Conservation (phyloP, 257 asterid species). For the Ligustrum vulgare region DNA sequence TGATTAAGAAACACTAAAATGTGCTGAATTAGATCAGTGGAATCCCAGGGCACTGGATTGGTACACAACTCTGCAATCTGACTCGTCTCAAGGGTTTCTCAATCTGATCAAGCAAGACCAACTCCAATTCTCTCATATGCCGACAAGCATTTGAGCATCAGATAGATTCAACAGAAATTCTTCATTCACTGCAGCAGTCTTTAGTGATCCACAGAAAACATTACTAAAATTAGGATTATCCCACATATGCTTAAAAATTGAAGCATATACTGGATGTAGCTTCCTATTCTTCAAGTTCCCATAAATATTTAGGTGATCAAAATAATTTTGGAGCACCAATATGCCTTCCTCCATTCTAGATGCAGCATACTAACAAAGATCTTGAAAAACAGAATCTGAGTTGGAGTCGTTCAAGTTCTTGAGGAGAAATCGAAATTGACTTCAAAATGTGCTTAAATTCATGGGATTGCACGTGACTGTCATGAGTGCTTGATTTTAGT, state of each 20-base stretch:
- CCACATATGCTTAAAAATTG: conserved; percentile 68
- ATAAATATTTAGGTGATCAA: conserved; percentile 62
- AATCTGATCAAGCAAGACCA: conserved; percentile 84
- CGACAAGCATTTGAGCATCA: conserved; percentile 54
- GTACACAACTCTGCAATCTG: conserved; percentile 71
- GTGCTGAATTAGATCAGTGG: conserved; percentile 68
- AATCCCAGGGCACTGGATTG: conserved; percentile 49
- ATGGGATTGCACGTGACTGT: no score
- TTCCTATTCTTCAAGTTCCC: conserved; percentile 59
- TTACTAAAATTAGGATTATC: conserved; percentile 80
- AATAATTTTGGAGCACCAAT: conserved; percentile 63
- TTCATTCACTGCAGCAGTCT: conserved; percentile 50
- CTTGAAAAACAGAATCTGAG: no score
- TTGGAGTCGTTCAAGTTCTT: no score
- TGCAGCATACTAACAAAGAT: conserved; percentile 59
- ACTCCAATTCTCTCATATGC: conserved; percentile 68
- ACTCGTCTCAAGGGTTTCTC: conserved; percentile 66
- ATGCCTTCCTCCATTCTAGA: conserved; percentile 81
- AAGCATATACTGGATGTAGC: conserved; percentile 61
- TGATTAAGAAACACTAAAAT: conserved; percentile 72
- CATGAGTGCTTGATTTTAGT: no score
- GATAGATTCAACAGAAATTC: conserved; percentile 70
- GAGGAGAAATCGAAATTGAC: no score
- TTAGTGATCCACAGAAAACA: conserved; percentile 63
- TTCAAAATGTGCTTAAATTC: no score